Evolutionary conservation across 73 alveolate genomes (phyloP).

Genomic region (Breviolum minutum): DNA sequence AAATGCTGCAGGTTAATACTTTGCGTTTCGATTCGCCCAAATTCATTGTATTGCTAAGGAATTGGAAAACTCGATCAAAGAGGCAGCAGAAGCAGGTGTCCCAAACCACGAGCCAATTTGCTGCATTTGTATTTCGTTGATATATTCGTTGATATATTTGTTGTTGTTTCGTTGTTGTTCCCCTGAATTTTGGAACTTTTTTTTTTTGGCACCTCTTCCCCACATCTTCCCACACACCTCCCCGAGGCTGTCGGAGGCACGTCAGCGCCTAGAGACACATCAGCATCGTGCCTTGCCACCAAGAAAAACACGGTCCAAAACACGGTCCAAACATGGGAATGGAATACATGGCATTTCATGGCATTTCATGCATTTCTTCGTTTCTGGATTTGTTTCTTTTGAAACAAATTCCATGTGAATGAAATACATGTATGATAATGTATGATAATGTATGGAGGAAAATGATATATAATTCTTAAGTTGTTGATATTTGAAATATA

Average conservation of each 20-base stretch:
- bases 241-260: slow-evolving; percentile 11
- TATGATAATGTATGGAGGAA: too few species aligned
- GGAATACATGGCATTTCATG: too few species aligned
- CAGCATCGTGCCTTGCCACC: background rate
- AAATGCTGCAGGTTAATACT: too few species aligned
- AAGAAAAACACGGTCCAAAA: too few species aligned
- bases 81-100: slow-evolving; percentile 43
- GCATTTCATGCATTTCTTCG: too few species aligned
- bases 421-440: too few species aligned
- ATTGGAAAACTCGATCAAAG: slow-evolving; percentile 14
- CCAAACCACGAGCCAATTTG: background rate
- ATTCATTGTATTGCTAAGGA: background rate
- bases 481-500: too few species aligned
- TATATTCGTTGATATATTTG: too few species aligned
- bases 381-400: too few species aligned
- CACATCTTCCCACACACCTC: background rate
- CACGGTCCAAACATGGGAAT: background rate
- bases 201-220: background rate
- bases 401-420: too few species aligned
- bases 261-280: background rate
- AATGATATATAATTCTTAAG: background rate
- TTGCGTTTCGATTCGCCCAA: background rate
- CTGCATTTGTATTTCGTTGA: background rate
- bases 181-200: too few species aligned
- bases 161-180: too few species aligned